Evolutionary conservation across 2,329 filamentous ascomycete species (phyloP).

Genomic region (Trichoderma sp.): DNA sequence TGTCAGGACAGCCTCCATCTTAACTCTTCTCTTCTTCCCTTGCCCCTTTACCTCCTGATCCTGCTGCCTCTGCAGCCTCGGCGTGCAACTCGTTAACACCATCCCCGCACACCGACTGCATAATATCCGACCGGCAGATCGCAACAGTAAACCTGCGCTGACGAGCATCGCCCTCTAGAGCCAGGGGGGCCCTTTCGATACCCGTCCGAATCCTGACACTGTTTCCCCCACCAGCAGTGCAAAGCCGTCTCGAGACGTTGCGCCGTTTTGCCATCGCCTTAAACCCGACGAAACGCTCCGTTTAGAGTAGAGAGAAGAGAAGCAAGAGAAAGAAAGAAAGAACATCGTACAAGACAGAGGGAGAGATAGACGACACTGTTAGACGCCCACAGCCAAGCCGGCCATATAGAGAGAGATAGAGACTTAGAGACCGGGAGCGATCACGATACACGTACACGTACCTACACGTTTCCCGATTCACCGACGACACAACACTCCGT

Average conservation of each 20-base stretch:
- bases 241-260: neutral
- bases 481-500: neutral
- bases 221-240: neutral
- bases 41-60: slow-evolving; percentile 18
- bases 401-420: slow-evolving; percentile 7
- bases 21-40: neutral
- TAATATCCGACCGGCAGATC: slow-evolving; percentile 17
- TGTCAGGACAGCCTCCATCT: neutral
- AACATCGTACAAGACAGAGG: neutral
- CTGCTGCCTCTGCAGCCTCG: slow-evolving; percentile 17
- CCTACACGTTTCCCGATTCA: neutral
- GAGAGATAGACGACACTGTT: neutral
- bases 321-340: neutral
- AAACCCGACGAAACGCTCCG: neutral
- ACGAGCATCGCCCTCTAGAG: slow-evolving; percentile 5
- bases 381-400: neutral
- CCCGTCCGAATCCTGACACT: slow-evolving; percentile 2
- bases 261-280: neutral
- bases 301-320: neutral
- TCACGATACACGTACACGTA: neutral
- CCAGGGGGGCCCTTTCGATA: slow-evolving; percentile 11
- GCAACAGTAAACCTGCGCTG: neutral
- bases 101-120: slow-evolving; percentile 18
- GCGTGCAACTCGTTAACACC: slow-evolving; percentile 14
- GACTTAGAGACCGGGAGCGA: neutral